Conservation (phyloP, 352 stramenopile species). For the Salisapilia sapeloensis region DNA sequence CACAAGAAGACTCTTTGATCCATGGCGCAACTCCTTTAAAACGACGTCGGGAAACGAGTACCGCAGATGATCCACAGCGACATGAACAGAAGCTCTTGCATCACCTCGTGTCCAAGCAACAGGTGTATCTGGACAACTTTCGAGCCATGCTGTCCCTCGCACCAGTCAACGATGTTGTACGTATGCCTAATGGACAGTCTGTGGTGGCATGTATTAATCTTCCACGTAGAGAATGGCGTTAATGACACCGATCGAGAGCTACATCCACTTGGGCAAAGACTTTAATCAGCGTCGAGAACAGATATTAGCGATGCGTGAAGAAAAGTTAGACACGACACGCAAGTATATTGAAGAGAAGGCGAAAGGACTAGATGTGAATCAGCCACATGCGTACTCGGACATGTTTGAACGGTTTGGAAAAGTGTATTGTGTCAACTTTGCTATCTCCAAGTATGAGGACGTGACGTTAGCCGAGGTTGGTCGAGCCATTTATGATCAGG, state of each 20-base stretch:
- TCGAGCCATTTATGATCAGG: constrained; percentile 54
- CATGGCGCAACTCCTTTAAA: too few relatives aligned
- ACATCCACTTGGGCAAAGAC: constrained; percentile 40
- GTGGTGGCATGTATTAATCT: constrained; percentile 3
- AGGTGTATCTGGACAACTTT: constrained; percentile 61
- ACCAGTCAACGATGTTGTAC: constrained; percentile 56
- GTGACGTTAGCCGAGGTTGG: constrained; percentile 42
- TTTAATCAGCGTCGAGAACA: constrained; percentile 42
- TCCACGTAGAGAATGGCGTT: constrained; percentile 29
- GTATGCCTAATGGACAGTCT: neutral
- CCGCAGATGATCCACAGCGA: too few relatives aligned
- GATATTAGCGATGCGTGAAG: constrained; percentile 38
- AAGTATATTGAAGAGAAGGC: constrained; percentile 67
- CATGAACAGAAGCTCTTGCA: constrained; percentile 31
- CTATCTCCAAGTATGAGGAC: constrained; percentile 53
- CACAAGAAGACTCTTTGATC: too few relatives aligned
- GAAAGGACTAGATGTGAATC: constrained; percentile 22
- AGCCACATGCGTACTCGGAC: constrained; percentile 58
- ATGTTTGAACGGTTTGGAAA: constrained; percentile 74
- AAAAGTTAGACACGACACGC: constrained; percentile 66
- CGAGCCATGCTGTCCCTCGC: constrained; percentile 61
- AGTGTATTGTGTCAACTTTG: constrained; percentile 61
- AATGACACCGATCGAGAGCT: constrained; percentile 69
- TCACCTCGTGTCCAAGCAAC: constrained; percentile 41
- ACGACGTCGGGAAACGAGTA: too few relatives aligned